These are phyloP conservation scores for Pythium brachiatum DNA, from an alignment of 352 stramenopile species.

Conservation along the genomic window DNA sequence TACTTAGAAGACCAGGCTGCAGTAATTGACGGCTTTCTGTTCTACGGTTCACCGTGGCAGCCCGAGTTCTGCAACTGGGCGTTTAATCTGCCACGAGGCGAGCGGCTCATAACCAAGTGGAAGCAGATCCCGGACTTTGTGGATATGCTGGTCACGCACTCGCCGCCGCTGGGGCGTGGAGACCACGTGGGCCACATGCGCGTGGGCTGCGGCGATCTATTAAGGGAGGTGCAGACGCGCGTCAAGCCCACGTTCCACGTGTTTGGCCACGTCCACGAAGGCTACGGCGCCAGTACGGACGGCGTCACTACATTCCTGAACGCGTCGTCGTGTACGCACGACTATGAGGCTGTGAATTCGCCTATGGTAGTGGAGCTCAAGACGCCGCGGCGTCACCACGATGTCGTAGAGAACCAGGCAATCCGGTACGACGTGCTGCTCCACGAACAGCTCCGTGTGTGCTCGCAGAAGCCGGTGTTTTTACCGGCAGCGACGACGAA, in stretches of 20 bases:
- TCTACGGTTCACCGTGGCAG: conserved; percentile 80
- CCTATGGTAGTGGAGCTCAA: conserved; percentile 57
- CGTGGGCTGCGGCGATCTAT: conserved; percentile 77
- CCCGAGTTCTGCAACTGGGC: conserved; percentile 85
- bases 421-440: conserved; percentile 51
- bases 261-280: conserved; percentile 91
- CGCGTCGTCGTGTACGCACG: conserved; percentile 70
- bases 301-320: conserved; percentile 86
- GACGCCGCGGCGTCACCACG: conserved; percentile 12
- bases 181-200: conserved; percentile 54
- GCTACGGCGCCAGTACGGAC: conserved; percentile 68
- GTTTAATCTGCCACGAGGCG: conserved; percentile 65
- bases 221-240: conserved; percentile 59
- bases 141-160: conserved; percentile 89
- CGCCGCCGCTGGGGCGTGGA: conserved; percentile 73
- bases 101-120: conserved; percentile 44
- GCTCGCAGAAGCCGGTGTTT: conserved; percentile 59
- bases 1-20: conserved; percentile 79
- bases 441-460: conserved; percentile 60
- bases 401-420: conserved; percentile 31
- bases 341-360: conserved; percentile 71
- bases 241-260: conserved; percentile 79
- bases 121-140: conserved; percentile 49
- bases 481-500: conserved; percentile 27
- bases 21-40: conserved; percentile 66